Evolutionary conservation across 805 yeast species (phyloP), one percentile per base, ranked within the genome.

Genomic region (Yarrowia sp.): DNA sequence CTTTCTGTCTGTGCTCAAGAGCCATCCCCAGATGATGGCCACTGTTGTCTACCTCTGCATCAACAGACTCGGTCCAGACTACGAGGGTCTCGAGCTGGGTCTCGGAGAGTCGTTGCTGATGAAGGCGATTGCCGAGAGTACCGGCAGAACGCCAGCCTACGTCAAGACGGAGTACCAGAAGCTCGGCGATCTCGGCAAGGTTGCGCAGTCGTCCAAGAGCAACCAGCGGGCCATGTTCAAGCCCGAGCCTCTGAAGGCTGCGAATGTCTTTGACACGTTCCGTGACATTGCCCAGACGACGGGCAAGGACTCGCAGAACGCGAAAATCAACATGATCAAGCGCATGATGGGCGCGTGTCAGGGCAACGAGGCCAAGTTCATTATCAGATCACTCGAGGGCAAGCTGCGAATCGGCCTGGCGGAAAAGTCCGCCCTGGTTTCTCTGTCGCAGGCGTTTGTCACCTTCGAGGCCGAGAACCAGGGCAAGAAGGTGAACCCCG

Each of bases 141-240:
- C 96, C 16, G 99, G 99, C 1, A 79, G 96, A 62, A 80, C 92
- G 0, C 67, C 83, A 0, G 76, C 84, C 2, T 89, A 86, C 64
- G 81, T 94, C 60, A 91, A 84, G 71, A 77, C 78, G 31, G 94
- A 90, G 64, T 88, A 86, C 69, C 86, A 84, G 60, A 84, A 87
- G 65, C 80, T 83, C 7, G 99, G 99, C 36, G 99, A 94, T 75
- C 78, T 94, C 63, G 99, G 99, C 1, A 76, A 83, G 33, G 94
- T 94, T 62, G 98, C 99, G 0, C 84, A 85, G 66, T 82, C 83
- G 62, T 89, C 97, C 0, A 80, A 97, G 67, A 80, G 86, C 13
- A 88, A 84, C 19, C 99, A 94, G 71, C 87, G 96, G 2, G 84
- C 96, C 0, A 92, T 94, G 97, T 90, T 93, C 74, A 89, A 89